These are phyloP conservation scores for Cinchona pubescens DNA, from an alignment of 257 asterid species.

Conservation along the genomic window DNA sequence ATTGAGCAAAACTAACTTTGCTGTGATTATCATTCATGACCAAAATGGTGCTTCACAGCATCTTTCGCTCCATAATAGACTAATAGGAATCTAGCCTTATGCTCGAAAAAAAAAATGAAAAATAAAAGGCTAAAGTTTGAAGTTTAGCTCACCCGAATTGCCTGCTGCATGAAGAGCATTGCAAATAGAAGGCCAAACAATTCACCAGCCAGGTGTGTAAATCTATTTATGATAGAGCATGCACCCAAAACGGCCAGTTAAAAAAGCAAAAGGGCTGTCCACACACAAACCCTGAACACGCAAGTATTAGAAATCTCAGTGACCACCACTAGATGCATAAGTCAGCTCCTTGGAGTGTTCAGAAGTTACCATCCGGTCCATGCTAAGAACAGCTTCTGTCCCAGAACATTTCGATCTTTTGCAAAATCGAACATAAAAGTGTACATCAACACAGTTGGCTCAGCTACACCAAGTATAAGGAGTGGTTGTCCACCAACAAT, in stretches of 20 bases:
- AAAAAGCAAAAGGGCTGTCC: conserved; percentile 93
- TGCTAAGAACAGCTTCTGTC: conserved; percentile 67
- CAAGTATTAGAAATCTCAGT: conserved; percentile 17
- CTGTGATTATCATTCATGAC: background rate
- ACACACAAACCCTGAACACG: conserved; percentile 80
- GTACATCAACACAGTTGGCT: conserved; percentile 97
- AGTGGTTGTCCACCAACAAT: conserved; percentile 92
- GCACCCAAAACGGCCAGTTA: conserved; percentile 92
- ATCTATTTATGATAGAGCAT: conserved; percentile 87
- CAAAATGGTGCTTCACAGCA: background rate
- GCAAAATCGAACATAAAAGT: conserved; percentile 92
- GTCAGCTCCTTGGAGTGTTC: conserved; percentile 16
- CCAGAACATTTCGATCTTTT: conserved; percentile 79
- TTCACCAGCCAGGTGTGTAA: conserved; percentile 97
- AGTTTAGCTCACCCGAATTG: conserved; percentile 68
- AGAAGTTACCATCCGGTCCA: conserved; percentile 86
- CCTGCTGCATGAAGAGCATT: conserved; percentile 98
- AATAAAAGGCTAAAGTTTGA: conserved; percentile 7
- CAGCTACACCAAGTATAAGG: conserved; percentile 93
- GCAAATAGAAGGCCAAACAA: conserved; percentile 91
- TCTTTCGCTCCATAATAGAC: background rate
- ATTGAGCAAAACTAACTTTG: background rate
- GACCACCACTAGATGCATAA: conserved; percentile 14
- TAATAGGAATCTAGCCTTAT: too few species aligned
- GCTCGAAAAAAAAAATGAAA: too few species aligned